A percentile compares a stretch with the other conserved stretches of the same genome.
Conservation (phyloP, 2,329 filamentous ascomycete species). For the Fusarium continuum region DNA sequence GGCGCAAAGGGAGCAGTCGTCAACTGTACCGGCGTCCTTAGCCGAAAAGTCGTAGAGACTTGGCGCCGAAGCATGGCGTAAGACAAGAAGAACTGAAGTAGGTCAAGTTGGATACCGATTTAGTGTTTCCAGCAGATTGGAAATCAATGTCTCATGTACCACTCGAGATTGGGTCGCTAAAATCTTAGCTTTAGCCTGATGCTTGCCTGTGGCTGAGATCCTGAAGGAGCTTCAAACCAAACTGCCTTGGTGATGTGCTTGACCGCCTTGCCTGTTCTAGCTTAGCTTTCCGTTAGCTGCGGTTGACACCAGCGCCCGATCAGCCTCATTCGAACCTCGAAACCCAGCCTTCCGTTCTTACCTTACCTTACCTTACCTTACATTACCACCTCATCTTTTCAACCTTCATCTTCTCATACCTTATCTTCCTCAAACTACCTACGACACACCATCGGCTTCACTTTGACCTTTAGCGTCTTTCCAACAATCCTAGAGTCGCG, state of each 20-base stretch:
- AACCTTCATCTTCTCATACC: slow-evolving; percentile 20
- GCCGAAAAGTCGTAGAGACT: background rate
- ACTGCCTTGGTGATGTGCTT: slow-evolving; percentile 24
- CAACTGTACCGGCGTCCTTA: background rate
- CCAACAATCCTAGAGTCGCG: slow-evolving; percentile 16
- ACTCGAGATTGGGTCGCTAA: background rate
- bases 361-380: background rate
- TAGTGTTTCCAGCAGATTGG: background rate
- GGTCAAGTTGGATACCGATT: background rate
- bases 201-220: slow-evolving; percentile 26
- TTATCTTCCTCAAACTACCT: slow-evolving; percentile 1
- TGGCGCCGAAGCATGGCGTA: slow-evolving; percentile 27
- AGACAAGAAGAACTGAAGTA: background rate
- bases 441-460: background rate
- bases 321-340: slow-evolving; percentile 42
- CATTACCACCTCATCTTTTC: slow-evolving; percentile 20
- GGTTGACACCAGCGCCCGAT: slow-evolving; percentile 37
- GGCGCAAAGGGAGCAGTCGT: slow-evolving; percentile 8
- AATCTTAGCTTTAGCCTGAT: slow-evolving; percentile 11
- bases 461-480: background rate
- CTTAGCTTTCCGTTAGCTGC: slow-evolving; percentile 26
- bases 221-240: slow-evolving; percentile 24
- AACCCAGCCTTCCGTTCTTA: slow-evolving; percentile 35
- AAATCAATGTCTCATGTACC: slow-evolving; percentile 4
- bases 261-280: slow-evolving; percentile 39